Percentiles rank a stretch among this genome's conserved stretches.
Evolutionary conservation across 371 early-diverging fungal genomes (phyloP).

Genomic region (Lichtheimia corymbifera): DNA sequence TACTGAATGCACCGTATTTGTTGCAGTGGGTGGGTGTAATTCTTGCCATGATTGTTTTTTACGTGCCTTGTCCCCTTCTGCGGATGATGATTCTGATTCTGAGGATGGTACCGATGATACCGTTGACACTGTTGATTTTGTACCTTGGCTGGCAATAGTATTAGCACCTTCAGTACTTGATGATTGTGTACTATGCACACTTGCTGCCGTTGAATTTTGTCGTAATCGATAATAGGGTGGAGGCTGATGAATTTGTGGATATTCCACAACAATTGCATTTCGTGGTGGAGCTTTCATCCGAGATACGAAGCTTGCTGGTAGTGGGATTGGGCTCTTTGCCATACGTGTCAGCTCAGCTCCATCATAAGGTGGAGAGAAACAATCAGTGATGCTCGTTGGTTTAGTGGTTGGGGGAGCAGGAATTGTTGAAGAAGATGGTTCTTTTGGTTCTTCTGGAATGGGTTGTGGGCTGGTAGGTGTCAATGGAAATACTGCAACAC

Average conservation of each 20-base stretch:
- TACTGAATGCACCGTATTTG: conserved; percentile 10
- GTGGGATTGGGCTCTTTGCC: conserved; percentile 5
- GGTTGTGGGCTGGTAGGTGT: conserved; percentile 22
- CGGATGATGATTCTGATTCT: background rate
- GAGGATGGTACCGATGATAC: too few relatives aligned
- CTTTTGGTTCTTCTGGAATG: too few relatives aligned
- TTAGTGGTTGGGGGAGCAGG: too few relatives aligned
- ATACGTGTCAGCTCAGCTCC: conserved; percentile 3
- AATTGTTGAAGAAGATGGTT: too few relatives aligned
- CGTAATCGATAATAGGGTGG: conserved; percentile 12
- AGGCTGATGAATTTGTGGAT: too few relatives aligned
- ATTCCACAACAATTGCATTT: too few relatives aligned
- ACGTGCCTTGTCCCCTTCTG: background rate
- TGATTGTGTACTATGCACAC: conserved; percentile 18
- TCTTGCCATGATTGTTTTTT: conserved; percentile 10
- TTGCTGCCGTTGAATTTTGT: conserved; percentile 15
- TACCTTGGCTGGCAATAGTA: too few relatives aligned
- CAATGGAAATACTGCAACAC: conserved; percentile 8
- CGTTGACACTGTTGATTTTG: too few relatives aligned
- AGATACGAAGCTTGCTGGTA: too few relatives aligned
- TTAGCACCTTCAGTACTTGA: conserved; percentile 9
- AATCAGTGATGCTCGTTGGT: too few relatives aligned
- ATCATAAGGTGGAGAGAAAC: background rate
- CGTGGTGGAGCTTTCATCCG: background rate
- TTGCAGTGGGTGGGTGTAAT: background rate